A percentile compares a stretch with the other conserved stretches of the same genome.
These are phyloP conservation scores for Penicillium sp. DNA, from an alignment of 2,329 filamentous ascomycete species.

Conservation along the genomic window DNA sequence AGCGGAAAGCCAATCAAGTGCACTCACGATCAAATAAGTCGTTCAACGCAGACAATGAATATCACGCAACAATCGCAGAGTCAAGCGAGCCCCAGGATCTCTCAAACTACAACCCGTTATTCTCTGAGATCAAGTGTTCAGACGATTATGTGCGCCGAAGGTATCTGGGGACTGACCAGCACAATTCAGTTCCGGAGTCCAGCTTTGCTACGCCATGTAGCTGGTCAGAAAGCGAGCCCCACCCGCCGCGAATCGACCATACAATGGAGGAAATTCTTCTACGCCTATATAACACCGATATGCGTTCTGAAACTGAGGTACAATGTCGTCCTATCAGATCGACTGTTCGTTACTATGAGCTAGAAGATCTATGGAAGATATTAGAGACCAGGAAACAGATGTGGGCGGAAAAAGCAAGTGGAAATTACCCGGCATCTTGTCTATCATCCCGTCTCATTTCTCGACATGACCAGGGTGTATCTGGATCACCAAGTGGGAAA, in stretches of 20 bases:
- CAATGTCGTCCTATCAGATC: background rate
- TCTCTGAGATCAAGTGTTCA: background rate
- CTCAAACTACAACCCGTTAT: background rate
- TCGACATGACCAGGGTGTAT: background rate
- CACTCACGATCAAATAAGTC: background rate
- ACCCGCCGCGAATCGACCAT: background rate
- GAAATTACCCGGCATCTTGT: background rate
- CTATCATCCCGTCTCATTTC: background rate
- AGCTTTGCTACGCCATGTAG: conserved; percentile 12
- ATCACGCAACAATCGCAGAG: background rate
- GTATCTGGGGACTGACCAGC: background rate
- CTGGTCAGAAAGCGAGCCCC: conserved; percentile 11
- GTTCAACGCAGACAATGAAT: background rate
- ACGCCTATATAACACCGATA: conserved; percentile 18
- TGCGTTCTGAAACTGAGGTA: conserved; percentile 3
- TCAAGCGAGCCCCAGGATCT: background rate
- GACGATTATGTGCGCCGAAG: background rate
- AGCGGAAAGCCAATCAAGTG: background rate
- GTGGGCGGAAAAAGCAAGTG: conserved; percentile 9
- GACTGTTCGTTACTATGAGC: conserved; percentile 18
- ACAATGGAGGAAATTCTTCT: conserved; percentile 16
- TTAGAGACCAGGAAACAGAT: conserved; percentile 21
- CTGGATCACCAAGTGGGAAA: background rate
- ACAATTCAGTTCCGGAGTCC: background rate
- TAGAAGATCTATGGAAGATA: conserved; percentile 29